Evolutionary conservation across 2,329 filamentous ascomycete genomes (phyloP).

Genomic region (Aspergillus clavatus): DNA sequence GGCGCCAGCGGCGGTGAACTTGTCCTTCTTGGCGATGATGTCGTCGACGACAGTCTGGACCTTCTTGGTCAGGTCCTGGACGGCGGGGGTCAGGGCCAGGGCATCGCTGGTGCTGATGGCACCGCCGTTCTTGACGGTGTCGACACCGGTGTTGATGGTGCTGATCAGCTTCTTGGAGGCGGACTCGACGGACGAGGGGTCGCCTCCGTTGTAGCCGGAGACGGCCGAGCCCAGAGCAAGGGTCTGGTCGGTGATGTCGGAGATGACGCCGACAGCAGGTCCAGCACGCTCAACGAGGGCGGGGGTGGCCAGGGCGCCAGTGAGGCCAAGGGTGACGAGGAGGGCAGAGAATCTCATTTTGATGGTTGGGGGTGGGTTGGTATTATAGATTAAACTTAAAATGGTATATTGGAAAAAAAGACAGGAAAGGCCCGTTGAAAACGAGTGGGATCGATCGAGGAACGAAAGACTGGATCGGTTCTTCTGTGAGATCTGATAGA

Average conservation of each 20-base stretch:
- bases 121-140: slow-evolving; percentile 17
- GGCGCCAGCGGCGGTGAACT: slow-evolving; percentile 17
- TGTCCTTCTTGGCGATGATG: slow-evolving; percentile 21
- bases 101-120: slow-evolving; percentile 25
- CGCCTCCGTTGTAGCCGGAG: slow-evolving; percentile 23
- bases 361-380: slow-evolving; percentile 10
- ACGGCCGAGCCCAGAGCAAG: slow-evolving; percentile 20
- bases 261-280: slow-evolving; percentile 17
- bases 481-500: slow-evolving; percentile 1
- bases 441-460: slow-evolving; percentile 15
- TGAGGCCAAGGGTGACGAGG: slow-evolving; percentile 19
- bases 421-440: slow-evolving; percentile 1
- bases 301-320: slow-evolving; percentile 20
- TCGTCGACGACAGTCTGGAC: slow-evolving; percentile 6
- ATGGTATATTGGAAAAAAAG: neutral
- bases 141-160: slow-evolving; percentile 24
- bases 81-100: slow-evolving; percentile 20
- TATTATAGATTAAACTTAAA: slow-evolving; percentile 8
- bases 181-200: slow-evolving; percentile 14
- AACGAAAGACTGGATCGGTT: slow-evolving; percentile 14
- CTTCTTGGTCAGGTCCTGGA: neutral
- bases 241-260: slow-evolving; percentile 17
- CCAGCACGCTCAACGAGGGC: slow-evolving; percentile 16
- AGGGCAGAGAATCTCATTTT: slow-evolving; percentile 23
- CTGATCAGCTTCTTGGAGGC: slow-evolving; percentile 21